Base-by-base conservation (phyloP, 2,329 filamentous ascomycete species). In the Lithohypha guttulata region DNA sequence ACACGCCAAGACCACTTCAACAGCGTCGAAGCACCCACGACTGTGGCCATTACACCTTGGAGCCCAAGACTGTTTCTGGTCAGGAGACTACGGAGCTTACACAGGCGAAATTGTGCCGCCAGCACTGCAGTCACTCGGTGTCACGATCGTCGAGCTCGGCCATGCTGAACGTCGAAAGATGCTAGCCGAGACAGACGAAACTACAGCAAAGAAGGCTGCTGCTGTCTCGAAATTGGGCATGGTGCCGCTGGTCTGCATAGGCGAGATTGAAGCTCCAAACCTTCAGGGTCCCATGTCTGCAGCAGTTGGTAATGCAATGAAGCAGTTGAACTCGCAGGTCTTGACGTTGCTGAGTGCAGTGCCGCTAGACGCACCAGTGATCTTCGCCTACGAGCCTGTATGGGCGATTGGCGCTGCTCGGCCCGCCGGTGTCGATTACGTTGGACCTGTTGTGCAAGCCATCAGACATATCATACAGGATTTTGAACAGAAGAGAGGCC, bases 331-430 rank as follows among this genome's bases (percentile, higher is more conserved):
- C 23, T 60, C 63, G 3, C 82, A 89, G 59, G 67, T 93, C 41
- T 66, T 68, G 26, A 65, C 74, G 1, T 75, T 84, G 2, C 56
- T 91, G 36, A 62, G 63, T 1, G 71, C 67, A 0, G 63, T 89
- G 6, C 70, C 77, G 1, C 64, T 65, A 8, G 66, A 75, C 11
- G 73, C 76, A 0, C 79, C 85, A 33, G 70, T 91, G 4, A 73
- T 89, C 5, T 69, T 93, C 42, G 84, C 84, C 1, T 93, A 93
- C 55, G 84, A 93, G 64, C 84, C 84, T 6, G 83, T 91, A 1
- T 93, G 84, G 84, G 84, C 84, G 1, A 93, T 91, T 58, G 84
- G 84, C 1, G 78, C 83, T 7, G 65, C 71, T 1, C 66, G 79
- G 52, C 84, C 84, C 2, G 84, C 84, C 0, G 70, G 70, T 6